Conservation (phyloP, 768 basidiomycete species). For the Dacryopinax primogenitus region DNA sequence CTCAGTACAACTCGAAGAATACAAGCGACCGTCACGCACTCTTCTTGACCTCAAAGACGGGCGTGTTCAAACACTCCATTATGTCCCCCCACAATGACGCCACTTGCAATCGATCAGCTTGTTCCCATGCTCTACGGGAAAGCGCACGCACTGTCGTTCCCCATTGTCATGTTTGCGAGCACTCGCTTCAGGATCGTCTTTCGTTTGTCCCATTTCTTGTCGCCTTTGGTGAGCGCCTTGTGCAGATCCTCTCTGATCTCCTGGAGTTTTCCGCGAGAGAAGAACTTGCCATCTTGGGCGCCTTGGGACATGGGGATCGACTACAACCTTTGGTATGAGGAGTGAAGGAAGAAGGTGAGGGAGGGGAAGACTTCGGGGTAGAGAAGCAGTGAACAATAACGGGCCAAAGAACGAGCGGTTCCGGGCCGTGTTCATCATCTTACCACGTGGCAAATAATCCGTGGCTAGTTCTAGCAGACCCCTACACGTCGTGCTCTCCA, state of each 20-base stretch:
- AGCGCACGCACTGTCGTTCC: slow-evolving; percentile 78
- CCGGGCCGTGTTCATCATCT: background rate
- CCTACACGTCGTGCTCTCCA: background rate
- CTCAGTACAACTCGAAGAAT: background rate
- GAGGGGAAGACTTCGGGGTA: background rate
- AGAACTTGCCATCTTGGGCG: slow-evolving; percentile 85
- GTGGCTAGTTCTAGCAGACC: background rate
- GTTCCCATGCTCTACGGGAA: slow-evolving; percentile 12
- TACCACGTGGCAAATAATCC: background rate
- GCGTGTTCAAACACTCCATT: slow-evolving; percentile 87
- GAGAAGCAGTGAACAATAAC: background rate
- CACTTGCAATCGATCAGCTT: slow-evolving; percentile 41
- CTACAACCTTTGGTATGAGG: slow-evolving; percentile 4
- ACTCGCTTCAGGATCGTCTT: slow-evolving; percentile 95
- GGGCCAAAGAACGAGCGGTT: background rate
- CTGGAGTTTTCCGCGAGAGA: slow-evolving; percentile 84
- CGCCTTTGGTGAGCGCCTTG: slow-evolving; percentile 74
- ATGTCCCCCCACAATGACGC: slow-evolving; percentile 91
- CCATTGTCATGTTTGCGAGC: slow-evolving; percentile 99
- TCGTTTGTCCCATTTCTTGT: slow-evolving; percentile 89
- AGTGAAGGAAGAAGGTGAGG: background rate
- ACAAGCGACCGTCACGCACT: slow-evolving; percentile 41
- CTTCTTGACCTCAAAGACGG: slow-evolving; percentile 96
- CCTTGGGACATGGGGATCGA: slow-evolving; percentile 13
- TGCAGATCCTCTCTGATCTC: slow-evolving; percentile 69